Evolutionary conservation across 106 monocot species (phyloP).

Genomic region (Dendrobium nobile): DNA sequence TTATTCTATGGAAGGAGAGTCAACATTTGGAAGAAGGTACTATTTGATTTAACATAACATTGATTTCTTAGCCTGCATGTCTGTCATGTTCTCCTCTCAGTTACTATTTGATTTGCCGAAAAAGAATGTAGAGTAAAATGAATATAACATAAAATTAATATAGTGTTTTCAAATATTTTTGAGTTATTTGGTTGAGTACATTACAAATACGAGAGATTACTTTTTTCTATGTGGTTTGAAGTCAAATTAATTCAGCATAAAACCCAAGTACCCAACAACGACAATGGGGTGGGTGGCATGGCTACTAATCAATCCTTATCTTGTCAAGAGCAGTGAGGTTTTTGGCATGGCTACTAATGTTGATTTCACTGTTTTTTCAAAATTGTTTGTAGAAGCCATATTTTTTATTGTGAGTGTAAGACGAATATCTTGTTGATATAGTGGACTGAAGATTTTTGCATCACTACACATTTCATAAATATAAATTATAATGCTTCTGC

Average conservation of each 20-base stretch:
- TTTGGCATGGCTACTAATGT: background rate
- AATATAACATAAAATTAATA: no score
- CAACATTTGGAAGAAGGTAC: conserved; percentile 83
- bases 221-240: no score
- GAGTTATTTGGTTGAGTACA: no score
- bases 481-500: background rate
- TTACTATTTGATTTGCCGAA: no score
- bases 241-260: no score
- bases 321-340: background rate
- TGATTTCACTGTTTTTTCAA: background rate
- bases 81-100: background rate
- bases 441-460: background rate
- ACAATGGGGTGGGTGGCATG: no score
- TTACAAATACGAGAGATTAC: no score
- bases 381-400: background rate
- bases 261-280: no score
- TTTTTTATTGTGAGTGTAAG: background rate
- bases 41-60: background rate
- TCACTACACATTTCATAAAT: background rate
- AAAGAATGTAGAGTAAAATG: no score
- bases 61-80: background rate
- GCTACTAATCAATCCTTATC: background rate
- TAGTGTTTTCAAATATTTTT: no score
- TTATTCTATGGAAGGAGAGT: conserved; percentile 76
- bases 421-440: background rate